Conservation (phyloP, 768 basidiomycete genomes). For the Candolleomyces aberdarensis region DNA sequence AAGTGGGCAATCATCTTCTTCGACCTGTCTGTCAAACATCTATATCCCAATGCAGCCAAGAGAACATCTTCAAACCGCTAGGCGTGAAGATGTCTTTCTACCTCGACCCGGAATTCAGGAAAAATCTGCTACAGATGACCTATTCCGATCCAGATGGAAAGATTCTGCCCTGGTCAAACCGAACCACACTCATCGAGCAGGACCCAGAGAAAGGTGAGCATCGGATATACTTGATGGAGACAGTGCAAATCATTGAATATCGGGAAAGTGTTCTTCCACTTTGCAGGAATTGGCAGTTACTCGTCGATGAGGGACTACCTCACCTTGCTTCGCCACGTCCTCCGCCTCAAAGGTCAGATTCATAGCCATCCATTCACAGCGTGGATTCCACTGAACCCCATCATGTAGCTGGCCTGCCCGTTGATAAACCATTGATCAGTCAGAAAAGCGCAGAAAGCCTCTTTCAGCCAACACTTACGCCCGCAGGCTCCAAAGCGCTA, state of each 20-base stretch:
- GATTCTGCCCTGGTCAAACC: slow-evolving; percentile 16
- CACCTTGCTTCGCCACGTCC: slow-evolving; percentile 27
- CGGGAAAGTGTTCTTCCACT: slow-evolving; percentile 13
- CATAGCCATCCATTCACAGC: background rate
- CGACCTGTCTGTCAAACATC: background rate
- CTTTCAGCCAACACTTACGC: slow-evolving; percentile 16
- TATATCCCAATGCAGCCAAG: slow-evolving; percentile 17
- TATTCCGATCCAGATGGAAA: slow-evolving; percentile 20
- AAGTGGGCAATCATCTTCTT: background rate
- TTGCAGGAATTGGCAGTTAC: slow-evolving; percentile 29
- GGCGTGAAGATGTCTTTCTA: slow-evolving; percentile 27
- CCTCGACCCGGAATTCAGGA: slow-evolving; percentile 20
- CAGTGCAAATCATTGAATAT: too few relatives aligned
- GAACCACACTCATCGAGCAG: slow-evolving; percentile 19
- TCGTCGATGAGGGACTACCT: slow-evolving; percentile 27
- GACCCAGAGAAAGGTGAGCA: slow-evolving; percentile 24
- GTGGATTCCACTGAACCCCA: background rate
- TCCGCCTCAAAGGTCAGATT: slow-evolving; percentile 23
- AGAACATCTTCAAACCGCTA: slow-evolving; percentile 29
- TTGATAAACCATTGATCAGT: slow-evolving; percentile 18
- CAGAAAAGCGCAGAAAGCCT: slow-evolving; percentile 8
- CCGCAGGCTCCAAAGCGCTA: slow-evolving; percentile 3
- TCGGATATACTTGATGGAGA: background rate
- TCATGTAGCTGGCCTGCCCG: slow-evolving; percentile 9
- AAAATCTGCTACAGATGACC: slow-evolving; percentile 17